Conservation (phyloP, 805 yeast species). For the Kuraishia floccosa region DNA sequence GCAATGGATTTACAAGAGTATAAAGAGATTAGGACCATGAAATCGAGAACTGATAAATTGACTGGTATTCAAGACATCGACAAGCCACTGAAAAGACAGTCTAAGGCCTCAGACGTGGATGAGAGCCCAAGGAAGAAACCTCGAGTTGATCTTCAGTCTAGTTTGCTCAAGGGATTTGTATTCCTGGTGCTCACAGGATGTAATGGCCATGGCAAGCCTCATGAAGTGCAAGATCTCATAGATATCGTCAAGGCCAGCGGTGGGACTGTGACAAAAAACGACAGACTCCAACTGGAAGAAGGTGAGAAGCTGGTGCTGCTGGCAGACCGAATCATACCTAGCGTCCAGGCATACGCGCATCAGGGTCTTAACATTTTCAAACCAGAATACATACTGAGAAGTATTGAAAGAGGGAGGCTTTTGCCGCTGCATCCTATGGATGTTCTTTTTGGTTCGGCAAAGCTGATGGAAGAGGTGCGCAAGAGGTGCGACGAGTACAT, state of each 20-base stretch:
- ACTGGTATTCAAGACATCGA: too few species aligned
- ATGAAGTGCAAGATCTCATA: slow-evolving; percentile 22
- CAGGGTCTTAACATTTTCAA: not conserved
- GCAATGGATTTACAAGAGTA: slow-evolving; percentile 48
- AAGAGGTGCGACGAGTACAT: too few species aligned
- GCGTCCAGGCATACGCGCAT: too few species aligned
- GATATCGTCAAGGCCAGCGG: slow-evolving; percentile 33
- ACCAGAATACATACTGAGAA: not conserved
- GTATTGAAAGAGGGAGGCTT: too few species aligned
- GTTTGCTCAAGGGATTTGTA: slow-evolving; percentile 29
- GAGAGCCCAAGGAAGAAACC: not conserved
- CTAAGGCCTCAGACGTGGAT: not conserved
- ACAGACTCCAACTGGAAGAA: slow-evolving; percentile 8
- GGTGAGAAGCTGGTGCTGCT: slow-evolving; percentile 16
- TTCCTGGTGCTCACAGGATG: slow-evolving; percentile 49
- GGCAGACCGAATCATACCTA: slow-evolving; percentile 25
- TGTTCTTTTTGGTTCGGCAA: too few species aligned
- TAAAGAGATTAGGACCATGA: slow-evolving; percentile 7
- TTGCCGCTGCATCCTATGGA: too few species aligned
- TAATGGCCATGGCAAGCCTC: slow-evolving; percentile 11
- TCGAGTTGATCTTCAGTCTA: not conserved
- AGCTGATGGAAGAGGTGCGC: too few species aligned
- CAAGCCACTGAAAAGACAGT: slow-evolving; percentile 1
- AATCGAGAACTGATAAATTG: slow-evolving; percentile 2
- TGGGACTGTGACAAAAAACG: slow-evolving; percentile 30